These are phyloP conservation scores for Rhodotorula paludigena DNA, from an alignment of 768 basidiomycete genomes.

Conservation along the genomic window DNA sequence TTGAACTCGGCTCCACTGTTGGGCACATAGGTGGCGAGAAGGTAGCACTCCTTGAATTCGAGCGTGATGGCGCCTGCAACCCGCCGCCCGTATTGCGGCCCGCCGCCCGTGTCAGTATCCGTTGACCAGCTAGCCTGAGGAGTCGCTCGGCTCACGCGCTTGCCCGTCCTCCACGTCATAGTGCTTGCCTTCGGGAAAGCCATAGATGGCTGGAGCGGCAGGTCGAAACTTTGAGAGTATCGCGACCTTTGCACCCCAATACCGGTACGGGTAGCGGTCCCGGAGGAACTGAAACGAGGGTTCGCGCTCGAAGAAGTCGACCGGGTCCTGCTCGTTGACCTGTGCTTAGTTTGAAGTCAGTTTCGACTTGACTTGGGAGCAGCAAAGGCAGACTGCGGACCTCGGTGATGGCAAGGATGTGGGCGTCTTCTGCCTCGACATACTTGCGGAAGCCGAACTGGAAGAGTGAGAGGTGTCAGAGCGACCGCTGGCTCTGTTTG, in stretches of 20 bases:
- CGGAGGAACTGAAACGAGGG: conserved; percentile 16
- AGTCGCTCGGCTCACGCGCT: neutral
- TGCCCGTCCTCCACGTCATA: conserved; percentile 14
- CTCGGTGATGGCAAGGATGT: conserved; percentile 75
- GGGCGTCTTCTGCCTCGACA: conserved; percentile 77
- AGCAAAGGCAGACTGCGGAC: conserved; percentile 47
- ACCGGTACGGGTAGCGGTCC: conserved; percentile 26
- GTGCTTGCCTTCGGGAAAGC: conserved; percentile 21
- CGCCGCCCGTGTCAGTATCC: too few relatives aligned
- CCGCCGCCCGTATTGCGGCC: too few relatives aligned
- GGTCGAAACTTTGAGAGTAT: conserved; percentile 72
- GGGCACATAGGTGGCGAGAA: conserved; percentile 61
- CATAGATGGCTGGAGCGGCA: conserved; percentile 43
- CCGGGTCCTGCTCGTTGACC: conserved; percentile 49
- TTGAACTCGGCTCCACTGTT: conserved; percentile 73
- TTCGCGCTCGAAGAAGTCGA: neutral
- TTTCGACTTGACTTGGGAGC: too few relatives aligned
- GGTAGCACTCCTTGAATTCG: conserved; percentile 64
- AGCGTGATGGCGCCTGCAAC: conserved; percentile 68
- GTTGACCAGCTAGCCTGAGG: too few relatives aligned
- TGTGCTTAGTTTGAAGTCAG: too few relatives aligned
- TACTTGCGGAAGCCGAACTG: conserved; percentile 74
- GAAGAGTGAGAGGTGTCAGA: too few relatives aligned
- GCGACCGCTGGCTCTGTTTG: neutral
- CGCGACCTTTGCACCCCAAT: conserved; percentile 55